Percentiles rank a stretch among this genome's conserved stretches.
Conservation (phyloP, 441 rosid species). For the Geranium incanum region DNA sequence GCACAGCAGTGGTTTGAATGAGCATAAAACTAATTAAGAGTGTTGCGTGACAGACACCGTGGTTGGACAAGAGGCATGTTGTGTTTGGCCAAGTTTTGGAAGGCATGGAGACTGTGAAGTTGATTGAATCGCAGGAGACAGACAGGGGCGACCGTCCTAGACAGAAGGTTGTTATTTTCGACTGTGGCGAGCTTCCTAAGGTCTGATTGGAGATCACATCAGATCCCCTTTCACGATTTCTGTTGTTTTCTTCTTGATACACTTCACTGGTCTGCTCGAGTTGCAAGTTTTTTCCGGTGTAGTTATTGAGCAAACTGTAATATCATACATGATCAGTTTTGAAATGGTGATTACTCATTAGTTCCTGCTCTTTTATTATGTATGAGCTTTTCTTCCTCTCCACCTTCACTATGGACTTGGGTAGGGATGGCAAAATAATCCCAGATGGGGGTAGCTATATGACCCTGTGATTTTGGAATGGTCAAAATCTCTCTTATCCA, state of each 20-base stretch:
- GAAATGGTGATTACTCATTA: not conserved
- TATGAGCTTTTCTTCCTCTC: not conserved
- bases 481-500: too few species aligned
- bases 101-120: conserved; percentile 83
- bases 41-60: conserved; percentile 63
- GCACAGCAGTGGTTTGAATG: too few species aligned
- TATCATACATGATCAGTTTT: not conserved
- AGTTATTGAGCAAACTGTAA: not conserved
- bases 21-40: not conserved
- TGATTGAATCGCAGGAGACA: conserved; percentile 80
- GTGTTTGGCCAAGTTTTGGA: conserved; percentile 94
- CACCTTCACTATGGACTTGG: too few species aligned
- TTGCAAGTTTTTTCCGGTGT: not conserved
- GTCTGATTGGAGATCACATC: conserved; percentile 36
- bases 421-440: too few species aligned
- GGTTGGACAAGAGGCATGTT: conserved; percentile 91
- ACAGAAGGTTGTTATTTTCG: conserved; percentile 68
- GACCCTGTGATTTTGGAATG: too few species aligned
- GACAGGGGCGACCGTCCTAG: conserved; percentile 94
- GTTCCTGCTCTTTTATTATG: not conserved
- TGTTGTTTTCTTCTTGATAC: conserved; percentile 1
- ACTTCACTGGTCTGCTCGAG: conserved; percentile 9
- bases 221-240: conserved; percentile 8
- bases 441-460: too few species aligned
- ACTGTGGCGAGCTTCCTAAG: conserved; percentile 84